Evolutionary conservation across 805 yeast genomes (phyloP).

Genomic region (Monosporozyma aquatica): DNA sequence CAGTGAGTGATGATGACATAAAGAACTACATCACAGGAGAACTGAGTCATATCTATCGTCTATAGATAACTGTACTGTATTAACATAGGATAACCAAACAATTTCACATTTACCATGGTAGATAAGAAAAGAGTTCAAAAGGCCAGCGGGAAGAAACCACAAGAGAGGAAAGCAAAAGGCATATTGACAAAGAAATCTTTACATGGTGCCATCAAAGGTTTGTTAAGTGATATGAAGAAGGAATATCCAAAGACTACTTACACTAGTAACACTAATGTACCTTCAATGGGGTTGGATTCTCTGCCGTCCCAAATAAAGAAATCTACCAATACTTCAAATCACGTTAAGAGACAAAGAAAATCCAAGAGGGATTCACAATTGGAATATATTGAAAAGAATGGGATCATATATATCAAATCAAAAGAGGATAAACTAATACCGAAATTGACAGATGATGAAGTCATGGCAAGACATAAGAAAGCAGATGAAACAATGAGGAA

Average conservation of each 20-base stretch:
- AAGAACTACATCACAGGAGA: too few species aligned
- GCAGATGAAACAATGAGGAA: constrained; percentile 30
- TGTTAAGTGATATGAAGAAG: constrained; percentile 10
- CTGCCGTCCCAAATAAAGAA: neutral
- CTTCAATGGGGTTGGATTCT: too few species aligned
- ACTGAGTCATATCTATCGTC: too few species aligned
- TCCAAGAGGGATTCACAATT: neutral
- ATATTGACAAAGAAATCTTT: constrained; percentile 4
- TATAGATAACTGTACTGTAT: too few species aligned
- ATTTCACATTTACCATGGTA: too few species aligned
- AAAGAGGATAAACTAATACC: constrained; percentile 27
- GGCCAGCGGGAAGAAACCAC: neutral
- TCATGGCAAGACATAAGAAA: constrained; percentile 26
- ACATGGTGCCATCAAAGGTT: constrained; percentile 13
- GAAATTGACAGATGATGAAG: constrained; percentile 27
- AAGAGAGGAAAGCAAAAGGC: neutral
- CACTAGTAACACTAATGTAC: neutral
- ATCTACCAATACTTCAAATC: neutral
- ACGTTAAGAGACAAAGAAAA: neutral
- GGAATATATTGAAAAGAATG: constrained; percentile 6
- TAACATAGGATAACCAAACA: too few species aligned
- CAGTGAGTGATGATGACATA: too few species aligned
- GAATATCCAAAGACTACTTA: too few species aligned
- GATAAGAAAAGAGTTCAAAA: too few species aligned
- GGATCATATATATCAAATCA: constrained; percentile 24